A percentile compares a stretch with the other conserved stretches of the same genome.
Evolutionary conservation across 345 rosid genomes (phyloP).

Genomic region (Kandelia obovata): DNA sequence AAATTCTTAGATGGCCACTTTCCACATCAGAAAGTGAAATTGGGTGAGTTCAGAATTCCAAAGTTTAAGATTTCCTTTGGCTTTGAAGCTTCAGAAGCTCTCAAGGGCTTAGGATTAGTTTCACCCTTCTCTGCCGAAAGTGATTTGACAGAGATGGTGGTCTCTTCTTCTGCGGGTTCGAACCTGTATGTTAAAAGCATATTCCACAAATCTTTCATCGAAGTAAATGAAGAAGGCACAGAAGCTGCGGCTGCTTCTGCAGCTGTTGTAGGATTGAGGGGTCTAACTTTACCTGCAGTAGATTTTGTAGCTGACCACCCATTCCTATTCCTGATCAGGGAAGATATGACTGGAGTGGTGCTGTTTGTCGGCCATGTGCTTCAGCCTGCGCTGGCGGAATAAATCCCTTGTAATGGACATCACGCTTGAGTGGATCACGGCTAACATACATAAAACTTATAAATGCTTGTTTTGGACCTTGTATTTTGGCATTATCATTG

Average conservation of each 20-base stretch:
- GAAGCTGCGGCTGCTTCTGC: slow-evolving; percentile 72
- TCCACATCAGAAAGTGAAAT: slow-evolving; percentile 31
- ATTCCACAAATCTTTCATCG: slow-evolving; percentile 62
- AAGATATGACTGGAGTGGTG: slow-evolving; percentile 55
- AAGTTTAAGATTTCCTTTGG: slow-evolving; percentile 58
- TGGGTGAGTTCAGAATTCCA: slow-evolving; percentile 52
- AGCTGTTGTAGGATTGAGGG: slow-evolving; percentile 27
- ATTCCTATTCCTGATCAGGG: slow-evolving; percentile 56
- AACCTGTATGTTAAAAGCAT: slow-evolving; percentile 42
- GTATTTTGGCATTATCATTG: too few relatives aligned
- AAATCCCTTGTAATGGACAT: too few relatives aligned
- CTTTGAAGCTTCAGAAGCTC: slow-evolving; percentile 48
- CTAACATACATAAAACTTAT: too few relatives aligned
- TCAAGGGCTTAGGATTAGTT: slow-evolving; percentile 50
- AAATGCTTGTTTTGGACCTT: too few relatives aligned
- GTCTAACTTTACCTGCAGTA: slow-evolving; percentile 10
- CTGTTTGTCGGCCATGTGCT: slow-evolving; percentile 57
- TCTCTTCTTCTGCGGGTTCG: slow-evolving; percentile 33
- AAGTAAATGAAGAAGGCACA: slow-evolving; percentile 79
- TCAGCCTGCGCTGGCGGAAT: slow-evolving; percentile 27
- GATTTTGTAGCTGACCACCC: slow-evolving; percentile 82
- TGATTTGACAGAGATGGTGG: slow-evolving; percentile 59
- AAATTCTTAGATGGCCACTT: slow-evolving; percentile 50
- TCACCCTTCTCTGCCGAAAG: slow-evolving; percentile 51
- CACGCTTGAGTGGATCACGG: slow-evolving; percentile 7